A percentile compares a stretch with the other conserved stretches of the same genome.
phyloP scores from a whole-genome alignment of 441 rosid genomes.

The Macaranga tanarius region DNA sequence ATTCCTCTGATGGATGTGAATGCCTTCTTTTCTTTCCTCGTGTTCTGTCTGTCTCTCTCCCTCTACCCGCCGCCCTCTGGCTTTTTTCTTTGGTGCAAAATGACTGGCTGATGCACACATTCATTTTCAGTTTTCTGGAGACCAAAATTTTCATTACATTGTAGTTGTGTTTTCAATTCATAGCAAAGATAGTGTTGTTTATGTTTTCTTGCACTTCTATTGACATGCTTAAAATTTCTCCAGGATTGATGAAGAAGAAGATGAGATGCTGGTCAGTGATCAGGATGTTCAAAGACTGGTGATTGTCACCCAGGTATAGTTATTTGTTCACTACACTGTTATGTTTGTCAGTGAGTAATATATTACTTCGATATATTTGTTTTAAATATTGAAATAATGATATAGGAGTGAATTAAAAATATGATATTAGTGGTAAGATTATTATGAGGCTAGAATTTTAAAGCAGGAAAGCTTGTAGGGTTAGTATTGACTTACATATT shows the following conservation, averaged over 20 bases:
- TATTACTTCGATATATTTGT: not conserved
- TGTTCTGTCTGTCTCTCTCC: no score
- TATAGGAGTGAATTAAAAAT: not conserved
- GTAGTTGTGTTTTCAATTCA: not conserved
- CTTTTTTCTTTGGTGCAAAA: not conserved
- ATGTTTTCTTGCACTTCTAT: not conserved
- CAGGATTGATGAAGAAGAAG: slow-evolving; percentile 85
- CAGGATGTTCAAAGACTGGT: slow-evolving; percentile 92
- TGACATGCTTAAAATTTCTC: slow-evolving; percentile 8
- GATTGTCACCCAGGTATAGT: slow-evolving; percentile 86
- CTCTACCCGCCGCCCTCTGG: no score
- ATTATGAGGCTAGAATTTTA: not conserved
- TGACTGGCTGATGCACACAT: not conserved
- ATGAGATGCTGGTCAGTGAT: slow-evolving; percentile 63
- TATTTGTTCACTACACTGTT: not conserved
- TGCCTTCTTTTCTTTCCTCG: no score
- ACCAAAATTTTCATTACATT: no score
- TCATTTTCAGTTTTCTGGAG: not conserved
- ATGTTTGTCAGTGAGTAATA: slow-evolving; percentile 2
- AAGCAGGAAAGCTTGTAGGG: not conserved
- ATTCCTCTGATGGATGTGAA: no score
- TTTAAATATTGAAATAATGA: not conserved
- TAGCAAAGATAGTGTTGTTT: not conserved
- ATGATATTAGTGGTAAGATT: not conserved
- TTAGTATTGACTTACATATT: not conserved